Evolutionary conservation across 257 asterid species (phyloP).

Genomic region (Nyctanthes arbortristis): DNA sequence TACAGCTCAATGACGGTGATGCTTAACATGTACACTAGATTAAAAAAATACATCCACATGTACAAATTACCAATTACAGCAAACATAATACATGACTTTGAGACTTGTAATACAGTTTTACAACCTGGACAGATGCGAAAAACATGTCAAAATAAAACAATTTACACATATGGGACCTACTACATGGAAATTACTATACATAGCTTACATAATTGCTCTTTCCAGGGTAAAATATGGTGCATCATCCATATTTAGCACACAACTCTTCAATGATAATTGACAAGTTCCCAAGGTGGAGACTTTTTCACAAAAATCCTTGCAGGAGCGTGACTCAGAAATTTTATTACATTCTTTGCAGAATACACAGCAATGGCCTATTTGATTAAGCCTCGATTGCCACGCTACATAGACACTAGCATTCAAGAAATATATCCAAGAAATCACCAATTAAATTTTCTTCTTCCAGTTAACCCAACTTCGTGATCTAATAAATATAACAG

Average conservation of each 20-base stretch:
- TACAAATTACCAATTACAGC: too few species aligned
- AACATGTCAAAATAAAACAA: constrained; percentile 20
- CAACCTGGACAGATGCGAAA: constrained; percentile 29
- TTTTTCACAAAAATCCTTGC: constrained; percentile 31
- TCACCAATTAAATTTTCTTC: constrained; percentile 54
- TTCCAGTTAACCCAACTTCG: constrained; percentile 39
- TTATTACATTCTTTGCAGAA: constrained; percentile 30
- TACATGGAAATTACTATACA: constrained; percentile 23
- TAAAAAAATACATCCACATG: too few species aligned
- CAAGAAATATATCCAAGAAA: constrained; percentile 50
- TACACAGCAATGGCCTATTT: constrained; percentile 39
- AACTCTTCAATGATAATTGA: constrained; percentile 24
- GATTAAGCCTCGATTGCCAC: constrained; percentile 56
- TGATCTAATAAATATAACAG: too few species aligned
- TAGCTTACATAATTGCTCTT: constrained; percentile 13
- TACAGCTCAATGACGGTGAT: constrained; percentile 24
- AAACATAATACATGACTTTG: constrained; percentile 22
- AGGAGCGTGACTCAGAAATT: constrained; percentile 27
- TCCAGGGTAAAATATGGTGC: constrained; percentile 13
- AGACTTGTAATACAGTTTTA: constrained; percentile 33
- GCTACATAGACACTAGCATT: constrained; percentile 44
- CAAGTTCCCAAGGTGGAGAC: constrained; percentile 14
- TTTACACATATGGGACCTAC: constrained; percentile 22
- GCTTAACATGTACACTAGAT: constrained; percentile 6
- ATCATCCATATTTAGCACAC: too few species aligned